These are phyloP conservation scores for Stygiomarasmius scandens DNA, from an alignment of 1,284 basidiomycete genomes.

Conservation along the genomic window DNA sequence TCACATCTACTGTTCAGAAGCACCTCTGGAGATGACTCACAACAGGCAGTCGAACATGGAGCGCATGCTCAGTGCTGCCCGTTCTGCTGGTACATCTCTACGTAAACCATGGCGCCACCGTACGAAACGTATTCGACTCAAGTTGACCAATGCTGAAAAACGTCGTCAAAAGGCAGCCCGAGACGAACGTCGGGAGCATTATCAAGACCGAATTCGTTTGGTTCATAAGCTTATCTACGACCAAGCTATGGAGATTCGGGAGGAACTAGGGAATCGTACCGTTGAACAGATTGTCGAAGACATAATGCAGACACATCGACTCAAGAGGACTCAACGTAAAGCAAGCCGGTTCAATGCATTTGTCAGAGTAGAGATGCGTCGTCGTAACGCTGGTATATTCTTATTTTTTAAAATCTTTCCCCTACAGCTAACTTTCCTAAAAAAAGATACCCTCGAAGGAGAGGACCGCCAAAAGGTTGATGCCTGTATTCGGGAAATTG, in stretches of 20 bases:
- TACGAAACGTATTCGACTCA: not conserved
- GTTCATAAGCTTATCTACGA: not conserved
- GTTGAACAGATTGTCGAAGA: not conserved
- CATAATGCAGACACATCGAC: not conserved
- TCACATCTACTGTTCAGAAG: no score
- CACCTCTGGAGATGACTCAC: not conserved
- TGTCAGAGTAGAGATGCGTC: not conserved
- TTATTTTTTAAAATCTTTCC: not conserved
- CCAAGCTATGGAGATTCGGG: not conserved
- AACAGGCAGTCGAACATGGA: not conserved
- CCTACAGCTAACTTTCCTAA: no score
- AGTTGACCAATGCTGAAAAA: not conserved
- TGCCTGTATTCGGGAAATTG: slow-evolving; percentile 1
- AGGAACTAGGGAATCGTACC: not conserved
- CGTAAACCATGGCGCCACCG: not conserved
- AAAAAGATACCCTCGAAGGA: no score
- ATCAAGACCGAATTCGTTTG: not conserved
- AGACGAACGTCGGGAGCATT: not conserved
- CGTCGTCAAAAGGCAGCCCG: not conserved
- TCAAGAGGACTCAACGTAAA: not conserved
- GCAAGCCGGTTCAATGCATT: not conserved
- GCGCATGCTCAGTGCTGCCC: not conserved
- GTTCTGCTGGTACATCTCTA: not conserved
- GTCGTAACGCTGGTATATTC: not conserved
- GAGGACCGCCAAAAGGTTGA: slow-evolving; percentile 1